Evolutionary conservation across 1,284 basidiomycete species (phyloP), one percentile per base, ranked within the genome.

Genomic region (Tylopilus sp.): DNA sequence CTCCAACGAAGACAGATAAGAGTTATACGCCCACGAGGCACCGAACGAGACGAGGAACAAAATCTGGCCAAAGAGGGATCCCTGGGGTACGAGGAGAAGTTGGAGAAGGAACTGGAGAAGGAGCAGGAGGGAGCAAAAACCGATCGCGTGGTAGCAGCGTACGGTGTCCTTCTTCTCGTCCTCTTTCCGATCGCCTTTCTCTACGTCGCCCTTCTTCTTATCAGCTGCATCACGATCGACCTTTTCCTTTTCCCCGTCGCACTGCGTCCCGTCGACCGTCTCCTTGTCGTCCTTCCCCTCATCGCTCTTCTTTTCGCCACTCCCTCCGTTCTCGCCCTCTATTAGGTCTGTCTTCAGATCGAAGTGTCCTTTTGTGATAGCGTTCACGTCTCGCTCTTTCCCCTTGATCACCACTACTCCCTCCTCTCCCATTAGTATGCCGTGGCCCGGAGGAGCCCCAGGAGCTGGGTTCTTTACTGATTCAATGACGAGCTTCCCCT

Each of bases 1-100:
- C 43, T 62, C 55, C 8, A 59, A 23, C 1, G 59, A 61, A 2
- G 64, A 57, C 6, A 68, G 52, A 31, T 53, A 64, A 0, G 52
- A 52, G 28, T 58, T 66, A 23, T 65, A 59, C 4, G 12, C 33
- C 64, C 63, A 66, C 1, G 64, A 66, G 2, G 51, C 44, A 0
- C 46, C 53, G 25, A 67, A 50, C 10, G 64, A 64, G 19, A 46
- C 9, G 10, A 66, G 39, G 50, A 66, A 66, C 57, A 67, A 59
- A 26, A 55, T 45, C 43, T 67, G 65, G 4, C 63, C 64, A 15
- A 66, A 61, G 2, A 64, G 58, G 12, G 53, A 13, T 5, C 54
- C 59, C 41, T 64, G 59, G 0, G 61, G 63, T 26, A 65, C 55
- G 15, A 65, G 48, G 38, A 66, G 49, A 23, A 37, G 55, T 15